Percentiles rank a stretch among this genome's conserved stretches.
phyloP scores from a whole-genome alignment of 495 filamentous ascomycete genomes.

The Letharia lupina region DNA sequence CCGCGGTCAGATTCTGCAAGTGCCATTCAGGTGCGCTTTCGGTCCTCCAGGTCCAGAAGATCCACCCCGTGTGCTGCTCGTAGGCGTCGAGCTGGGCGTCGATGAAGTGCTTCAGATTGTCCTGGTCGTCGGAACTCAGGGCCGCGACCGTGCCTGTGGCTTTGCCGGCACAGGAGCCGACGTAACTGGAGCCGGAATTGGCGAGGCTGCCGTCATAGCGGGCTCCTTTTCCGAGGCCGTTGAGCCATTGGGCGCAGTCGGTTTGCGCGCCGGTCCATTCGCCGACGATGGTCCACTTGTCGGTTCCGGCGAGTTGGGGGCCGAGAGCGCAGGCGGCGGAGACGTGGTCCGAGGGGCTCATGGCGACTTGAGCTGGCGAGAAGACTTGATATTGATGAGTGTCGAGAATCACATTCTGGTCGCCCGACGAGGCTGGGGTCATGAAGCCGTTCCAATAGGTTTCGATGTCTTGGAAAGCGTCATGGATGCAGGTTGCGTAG shows the following conservation, averaged over 20 bases:
- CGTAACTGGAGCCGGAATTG: slow-evolving; percentile 30
- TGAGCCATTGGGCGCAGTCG: slow-evolving; percentile 49
- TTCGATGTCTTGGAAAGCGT: slow-evolving; percentile 56
- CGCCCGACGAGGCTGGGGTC: slow-evolving; percentile 37
- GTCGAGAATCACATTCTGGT: slow-evolving; percentile 58
- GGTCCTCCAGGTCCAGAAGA: slow-evolving; percentile 84
- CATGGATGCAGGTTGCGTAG: slow-evolving; percentile 54
- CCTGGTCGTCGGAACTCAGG: slow-evolving; percentile 44
- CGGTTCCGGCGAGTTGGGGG: slow-evolving; percentile 41
- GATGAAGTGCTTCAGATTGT: slow-evolving; percentile 53
- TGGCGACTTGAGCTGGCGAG: slow-evolving; percentile 46
- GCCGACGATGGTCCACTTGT: slow-evolving; percentile 65
- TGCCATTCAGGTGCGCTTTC: slow-evolving; percentile 84
- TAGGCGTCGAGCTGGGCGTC: slow-evolving; percentile 69
- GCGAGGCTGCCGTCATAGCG: slow-evolving; percentile 45
- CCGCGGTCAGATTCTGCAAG: slow-evolving; percentile 55
- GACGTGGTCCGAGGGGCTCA: slow-evolving; percentile 43
- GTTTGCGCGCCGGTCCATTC: slow-evolving; percentile 58
- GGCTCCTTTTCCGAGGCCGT: slow-evolving; percentile 50
- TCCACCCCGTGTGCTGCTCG: slow-evolving; percentile 60
- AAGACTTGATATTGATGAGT: slow-evolving; percentile 66
- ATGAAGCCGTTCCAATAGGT: slow-evolving; percentile 63
- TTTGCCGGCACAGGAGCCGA: slow-evolving; percentile 55
- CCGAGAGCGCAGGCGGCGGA: slow-evolving; percentile 43
- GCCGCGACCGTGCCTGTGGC: slow-evolving; percentile 46